Evolutionary conservation across 257 asterid species (phyloP), one percentile per base, ranked within the genome.

Genomic region (Scutellaria galericulata): DNA sequence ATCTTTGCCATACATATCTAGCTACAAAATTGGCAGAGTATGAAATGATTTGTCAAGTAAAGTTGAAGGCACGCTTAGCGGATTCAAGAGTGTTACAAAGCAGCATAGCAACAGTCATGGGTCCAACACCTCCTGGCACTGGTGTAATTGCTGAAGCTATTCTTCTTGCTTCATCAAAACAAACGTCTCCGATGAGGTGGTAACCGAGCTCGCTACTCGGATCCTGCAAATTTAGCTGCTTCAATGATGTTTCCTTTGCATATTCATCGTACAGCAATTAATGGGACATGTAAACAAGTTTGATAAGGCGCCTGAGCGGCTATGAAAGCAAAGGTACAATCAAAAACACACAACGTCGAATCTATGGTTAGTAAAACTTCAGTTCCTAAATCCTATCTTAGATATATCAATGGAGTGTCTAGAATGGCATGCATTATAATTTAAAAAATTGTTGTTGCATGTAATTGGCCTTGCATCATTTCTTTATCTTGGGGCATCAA

Each of bases 101-200:
- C 76, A 93, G 86, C 97, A 93, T 93, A 44, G 98, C 94, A 63
- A 91, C 96, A 31, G 98, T 93, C 92, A 91, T 84, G 20, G 97
- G 96, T 52, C 97, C 98, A 50, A 90, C 98, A 66, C 97, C 96
- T 82, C 97, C 98, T 7, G 98, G 97, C 70, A 93, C 96, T 20
- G 97, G 98, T 58, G 96, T 87, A 52, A 93, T 75, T 20, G 93
- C 93, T 14, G 97, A 93, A 72, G 96, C 96, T 70, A 80, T 75
- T 66, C 51, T 69, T 40, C 61, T 74, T 66, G 96, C 98, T 79
- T 90, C 98, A 68, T 90, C 85, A 63, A 81, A 85, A 83, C 98
- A 86, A 66, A 90, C 96, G 65, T 93, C 97, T 71, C 96, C 98
- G 7, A 71, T 65, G 18, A 93, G 87, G 48, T 85, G 83, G 78